phyloP scores from a whole-genome alignment of 1,284 basidiomycete species.

The Sporisorium sorghi region DNA sequence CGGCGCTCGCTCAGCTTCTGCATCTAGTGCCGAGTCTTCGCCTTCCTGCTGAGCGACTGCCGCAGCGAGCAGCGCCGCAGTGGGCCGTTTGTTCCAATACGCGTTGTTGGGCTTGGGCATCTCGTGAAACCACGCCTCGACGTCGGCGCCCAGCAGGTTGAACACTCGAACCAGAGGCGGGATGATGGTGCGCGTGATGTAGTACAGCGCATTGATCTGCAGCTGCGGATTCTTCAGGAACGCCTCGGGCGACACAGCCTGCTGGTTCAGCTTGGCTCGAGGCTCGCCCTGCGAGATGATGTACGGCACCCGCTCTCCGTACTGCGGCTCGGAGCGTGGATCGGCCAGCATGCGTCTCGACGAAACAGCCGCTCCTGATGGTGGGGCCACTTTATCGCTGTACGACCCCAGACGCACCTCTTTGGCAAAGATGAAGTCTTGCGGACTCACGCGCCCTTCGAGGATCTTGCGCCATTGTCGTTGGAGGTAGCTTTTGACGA shows the following conservation, averaged over 20 bases:
- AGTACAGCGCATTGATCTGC: constrained; percentile 85
- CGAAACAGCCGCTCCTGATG: constrained; percentile 89
- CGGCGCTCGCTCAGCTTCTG: background rate
- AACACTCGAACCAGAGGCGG: constrained; percentile 90
- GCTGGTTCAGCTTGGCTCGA: constrained; percentile 80
- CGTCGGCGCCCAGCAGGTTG: constrained; percentile 89
- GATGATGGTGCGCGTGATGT: constrained; percentile 87
- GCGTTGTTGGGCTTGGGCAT: constrained; percentile 75
- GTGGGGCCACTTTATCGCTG: constrained; percentile 83
- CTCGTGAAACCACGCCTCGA: constrained; percentile 86
- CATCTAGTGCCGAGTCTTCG: background rate
- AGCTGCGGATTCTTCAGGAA: constrained; percentile 79
- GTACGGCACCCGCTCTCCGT: constrained; percentile 93
- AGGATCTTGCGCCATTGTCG: constrained; percentile 87
- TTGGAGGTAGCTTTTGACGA: constrained; percentile 88
- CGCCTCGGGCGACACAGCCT: constrained; percentile 82
- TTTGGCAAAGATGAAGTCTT: constrained; percentile 94
- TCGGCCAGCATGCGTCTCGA: constrained; percentile 81
- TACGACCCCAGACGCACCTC: constrained; percentile 83
- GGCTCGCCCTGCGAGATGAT: constrained; percentile 81
- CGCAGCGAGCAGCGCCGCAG: constrained; percentile 13
- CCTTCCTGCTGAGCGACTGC: constrained; percentile 18
- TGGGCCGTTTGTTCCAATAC: constrained; percentile 30
- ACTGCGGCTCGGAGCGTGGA: constrained; percentile 84
- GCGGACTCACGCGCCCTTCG: constrained; percentile 81